Evolutionary conservation across 2,329 filamentous ascomycete species (phyloP).

Genomic region (Sporothrix luriei): DNA sequence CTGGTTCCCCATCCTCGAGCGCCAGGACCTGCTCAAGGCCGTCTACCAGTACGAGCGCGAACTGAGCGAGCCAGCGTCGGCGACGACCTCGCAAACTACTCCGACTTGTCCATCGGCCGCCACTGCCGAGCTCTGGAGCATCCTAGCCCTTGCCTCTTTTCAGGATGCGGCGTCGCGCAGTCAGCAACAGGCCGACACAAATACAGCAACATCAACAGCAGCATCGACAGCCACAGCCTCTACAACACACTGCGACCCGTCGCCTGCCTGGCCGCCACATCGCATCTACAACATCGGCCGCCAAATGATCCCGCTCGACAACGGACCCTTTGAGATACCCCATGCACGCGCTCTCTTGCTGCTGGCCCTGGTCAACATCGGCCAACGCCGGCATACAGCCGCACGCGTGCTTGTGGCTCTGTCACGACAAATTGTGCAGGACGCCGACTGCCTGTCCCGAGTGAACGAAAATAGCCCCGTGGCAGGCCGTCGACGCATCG

Average conservation of each 20-base stretch:
- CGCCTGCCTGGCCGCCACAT: conserved; percentile 37
- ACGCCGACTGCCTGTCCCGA: not conserved
- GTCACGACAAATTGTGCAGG: conserved; percentile 57
- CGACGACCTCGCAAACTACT: not conserved
- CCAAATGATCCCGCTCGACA: conserved; percentile 52
- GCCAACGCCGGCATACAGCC: conserved; percentile 55
- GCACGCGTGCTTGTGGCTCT: conserved; percentile 68
- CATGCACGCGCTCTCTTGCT: conserved; percentile 61
- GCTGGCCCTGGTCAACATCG: conserved; percentile 65
- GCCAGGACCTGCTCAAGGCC: conserved; percentile 59
- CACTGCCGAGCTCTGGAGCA: conserved; percentile 59
- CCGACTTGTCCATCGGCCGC: not conserved
- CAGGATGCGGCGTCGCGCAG: conserved; percentile 48
- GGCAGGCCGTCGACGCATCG: not conserved
- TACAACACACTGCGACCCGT: not conserved
- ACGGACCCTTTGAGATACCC: conserved; percentile 52
- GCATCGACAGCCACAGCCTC: not conserved
- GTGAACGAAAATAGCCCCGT: not conserved
- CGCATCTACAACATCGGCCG: conserved; percentile 57
- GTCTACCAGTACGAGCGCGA: conserved; percentile 47
- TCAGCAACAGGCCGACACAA: not conserved
- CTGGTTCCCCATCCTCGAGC: conserved; percentile 75
- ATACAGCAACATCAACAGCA: not conserved
- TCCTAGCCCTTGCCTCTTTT: conserved; percentile 59
- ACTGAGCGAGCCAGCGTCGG: not conserved